phyloP scores from a whole-genome alignment of 2,329 filamentous ascomycete species.

The Myriosclerotinia curreyana region DNA sequence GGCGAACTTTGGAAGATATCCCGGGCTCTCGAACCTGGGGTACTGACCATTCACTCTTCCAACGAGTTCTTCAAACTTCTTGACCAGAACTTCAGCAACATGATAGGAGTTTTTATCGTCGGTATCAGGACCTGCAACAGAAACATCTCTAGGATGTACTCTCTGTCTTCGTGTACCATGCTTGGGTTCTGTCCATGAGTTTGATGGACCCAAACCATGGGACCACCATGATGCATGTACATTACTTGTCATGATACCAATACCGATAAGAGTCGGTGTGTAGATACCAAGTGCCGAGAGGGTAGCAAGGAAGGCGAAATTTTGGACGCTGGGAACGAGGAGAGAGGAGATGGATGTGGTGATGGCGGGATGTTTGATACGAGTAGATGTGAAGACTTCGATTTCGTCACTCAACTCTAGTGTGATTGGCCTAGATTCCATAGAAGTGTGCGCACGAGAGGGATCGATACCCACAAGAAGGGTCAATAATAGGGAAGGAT shows the following conservation, averaged over 20 bases:
- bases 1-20: not conserved
- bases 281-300: constrained; percentile 1
- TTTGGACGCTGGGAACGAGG: not conserved
- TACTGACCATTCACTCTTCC: not conserved
- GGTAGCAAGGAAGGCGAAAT: not conserved
- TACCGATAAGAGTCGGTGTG: not conserved
- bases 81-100: constrained; percentile 2
- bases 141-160: not conserved
- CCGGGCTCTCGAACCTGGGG: not conserved
- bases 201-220: not conserved
- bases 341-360: not conserved
- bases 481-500: not conserved
- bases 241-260: constrained; percentile 9
- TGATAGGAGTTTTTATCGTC: not conserved
- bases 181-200: not conserved
- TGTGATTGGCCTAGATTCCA: not conserved
- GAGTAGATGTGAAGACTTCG: not conserved
- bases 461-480: not conserved
- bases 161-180: not conserved
- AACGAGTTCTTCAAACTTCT: not conserved
- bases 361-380: not conserved
- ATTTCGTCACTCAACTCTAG: not conserved
- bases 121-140: not conserved
- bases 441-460: not conserved
- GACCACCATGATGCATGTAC: not conserved